These are phyloP conservation scores for Geranium incanum DNA, from an alignment of 441 rosid species.

Conservation along the genomic window DNA sequence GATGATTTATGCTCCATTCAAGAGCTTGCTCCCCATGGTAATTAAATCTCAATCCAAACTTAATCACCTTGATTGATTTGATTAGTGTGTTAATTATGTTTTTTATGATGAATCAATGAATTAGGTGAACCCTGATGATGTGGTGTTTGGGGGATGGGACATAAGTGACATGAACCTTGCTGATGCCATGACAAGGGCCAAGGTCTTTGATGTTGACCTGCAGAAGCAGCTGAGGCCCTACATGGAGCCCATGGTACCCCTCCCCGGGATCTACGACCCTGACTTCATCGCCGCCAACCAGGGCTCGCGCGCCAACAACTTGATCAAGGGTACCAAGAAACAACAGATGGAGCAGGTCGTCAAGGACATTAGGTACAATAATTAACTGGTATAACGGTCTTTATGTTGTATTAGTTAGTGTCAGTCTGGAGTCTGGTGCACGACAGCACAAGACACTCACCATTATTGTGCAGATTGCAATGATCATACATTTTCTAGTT, in stretches of 20 bases:
- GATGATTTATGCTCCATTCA: conserved; percentile 92
- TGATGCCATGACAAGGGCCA: conserved; percentile 93
- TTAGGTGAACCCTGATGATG: conserved; percentile 81
- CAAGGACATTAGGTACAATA: conserved; percentile 63
- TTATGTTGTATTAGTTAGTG: too few relatives aligned
- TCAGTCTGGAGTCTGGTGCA: too few relatives aligned
- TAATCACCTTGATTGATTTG: not conserved
- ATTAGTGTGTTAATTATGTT: not conserved
- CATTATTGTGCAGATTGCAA: too few relatives aligned
- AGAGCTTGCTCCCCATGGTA: conserved; percentile 94
- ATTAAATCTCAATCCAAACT: not conserved
- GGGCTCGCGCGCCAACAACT: conserved; percentile 74
- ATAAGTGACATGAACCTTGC: conserved; percentile 91
- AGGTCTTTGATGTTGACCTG: conserved; percentile 75
- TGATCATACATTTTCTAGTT: too few relatives aligned
- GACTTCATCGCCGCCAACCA: conserved; percentile 97
- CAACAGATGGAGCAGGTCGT: conserved; percentile 68
- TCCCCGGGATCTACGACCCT: conserved; percentile 73
- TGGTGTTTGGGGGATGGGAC: conserved; percentile 97
- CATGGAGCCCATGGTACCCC: conserved; percentile 88
- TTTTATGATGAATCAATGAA: not conserved
- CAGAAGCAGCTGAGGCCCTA: conserved; percentile 88
- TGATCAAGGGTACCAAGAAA: conserved; percentile 75
- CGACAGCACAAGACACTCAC: too few relatives aligned
- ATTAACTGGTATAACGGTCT: not conserved